A percentile compares a stretch with the other conserved stretches of the same genome.
These are phyloP conservation scores for Scheffersomyces amazonensis DNA, from an alignment of 805 yeast species.

Conservation along the genomic window DNA sequence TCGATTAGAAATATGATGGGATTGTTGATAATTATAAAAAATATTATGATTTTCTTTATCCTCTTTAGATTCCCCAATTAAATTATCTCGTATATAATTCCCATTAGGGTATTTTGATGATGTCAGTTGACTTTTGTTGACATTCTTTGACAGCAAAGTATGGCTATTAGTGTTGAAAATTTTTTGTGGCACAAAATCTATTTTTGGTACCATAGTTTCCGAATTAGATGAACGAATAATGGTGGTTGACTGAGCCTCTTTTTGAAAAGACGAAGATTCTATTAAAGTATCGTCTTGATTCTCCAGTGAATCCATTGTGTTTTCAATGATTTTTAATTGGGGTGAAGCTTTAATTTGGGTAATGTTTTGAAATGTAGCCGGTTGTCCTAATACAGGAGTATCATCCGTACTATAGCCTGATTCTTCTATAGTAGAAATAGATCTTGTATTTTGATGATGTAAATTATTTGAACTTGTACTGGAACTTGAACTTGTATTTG, in stretches of 20 bases:
- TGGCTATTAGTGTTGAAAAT: not conserved
- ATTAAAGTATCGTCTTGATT: constrained; percentile 25
- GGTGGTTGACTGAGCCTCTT: not conserved
- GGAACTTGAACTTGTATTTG: constrained; percentile 1
- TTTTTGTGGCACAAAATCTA: constrained; percentile 1
- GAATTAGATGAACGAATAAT: not conserved
- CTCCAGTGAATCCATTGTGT: not conserved
- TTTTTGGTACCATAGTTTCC: not conserved
- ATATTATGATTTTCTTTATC: too few relatives aligned
- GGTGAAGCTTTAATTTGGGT: constrained; percentile 11
- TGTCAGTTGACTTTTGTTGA: too few relatives aligned
- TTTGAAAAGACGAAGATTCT: constrained; percentile 10
- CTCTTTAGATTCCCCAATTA: too few relatives aligned
- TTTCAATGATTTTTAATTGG: constrained; percentile 6
- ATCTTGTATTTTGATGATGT: constrained; percentile 7
- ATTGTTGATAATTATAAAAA: too few relatives aligned
- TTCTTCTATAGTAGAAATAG: constrained; percentile 18
- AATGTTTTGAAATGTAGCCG: constrained; percentile 21
- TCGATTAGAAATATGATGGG: too few relatives aligned
- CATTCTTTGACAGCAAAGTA: too few relatives aligned
- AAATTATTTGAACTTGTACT: not conserved
- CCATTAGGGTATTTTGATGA: too few relatives aligned
- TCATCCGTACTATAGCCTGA: constrained; percentile 17
- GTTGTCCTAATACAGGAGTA: constrained; percentile 22
- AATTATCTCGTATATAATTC: too few relatives aligned